phyloP scores from a whole-genome alignment of 2,329 filamentous ascomycete genomes.

The Byssoonygena ceratinophila region DNA sequence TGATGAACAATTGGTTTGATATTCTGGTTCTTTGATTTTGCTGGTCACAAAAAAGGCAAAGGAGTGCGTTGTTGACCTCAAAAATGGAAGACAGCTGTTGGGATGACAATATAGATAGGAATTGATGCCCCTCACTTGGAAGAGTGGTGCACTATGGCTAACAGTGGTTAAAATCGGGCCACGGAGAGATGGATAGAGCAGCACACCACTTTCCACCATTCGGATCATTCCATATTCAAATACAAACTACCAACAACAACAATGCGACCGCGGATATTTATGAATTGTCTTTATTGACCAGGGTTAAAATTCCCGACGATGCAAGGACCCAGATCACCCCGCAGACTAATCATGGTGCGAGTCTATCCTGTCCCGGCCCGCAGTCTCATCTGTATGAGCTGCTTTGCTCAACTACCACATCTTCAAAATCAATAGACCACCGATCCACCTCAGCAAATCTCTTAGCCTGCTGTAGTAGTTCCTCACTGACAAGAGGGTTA shows the following conservation, averaged over 20 bases:
- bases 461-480: conserved; percentile 27
- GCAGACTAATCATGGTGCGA: too few species aligned
- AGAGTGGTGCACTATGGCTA: neutral
- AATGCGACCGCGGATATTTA: neutral
- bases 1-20: neutral
- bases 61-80: neutral
- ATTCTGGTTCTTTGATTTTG: neutral
- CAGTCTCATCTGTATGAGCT: conserved; percentile 17
- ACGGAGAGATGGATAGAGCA: neutral
- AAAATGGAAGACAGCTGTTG: too few species aligned
- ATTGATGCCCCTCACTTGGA: conserved; percentile 1
- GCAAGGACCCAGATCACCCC: too few species aligned
- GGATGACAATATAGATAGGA: neutral
- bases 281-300: neutral
- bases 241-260: neutral
- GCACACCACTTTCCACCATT: neutral
- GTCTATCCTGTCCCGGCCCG: too few species aligned
- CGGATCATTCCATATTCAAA: neutral
- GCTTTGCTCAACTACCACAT: conserved; percentile 25
- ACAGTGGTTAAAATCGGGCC: conserved; percentile 2
- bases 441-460: conserved; percentile 36
- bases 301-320: neutral
- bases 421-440: conserved; percentile 38
- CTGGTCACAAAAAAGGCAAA: too few species aligned
- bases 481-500: conserved; percentile 23